These are phyloP conservation scores for Diaporthe batatas DNA, from an alignment of 2,329 filamentous ascomycete genomes.

Conservation along the genomic window DNA sequence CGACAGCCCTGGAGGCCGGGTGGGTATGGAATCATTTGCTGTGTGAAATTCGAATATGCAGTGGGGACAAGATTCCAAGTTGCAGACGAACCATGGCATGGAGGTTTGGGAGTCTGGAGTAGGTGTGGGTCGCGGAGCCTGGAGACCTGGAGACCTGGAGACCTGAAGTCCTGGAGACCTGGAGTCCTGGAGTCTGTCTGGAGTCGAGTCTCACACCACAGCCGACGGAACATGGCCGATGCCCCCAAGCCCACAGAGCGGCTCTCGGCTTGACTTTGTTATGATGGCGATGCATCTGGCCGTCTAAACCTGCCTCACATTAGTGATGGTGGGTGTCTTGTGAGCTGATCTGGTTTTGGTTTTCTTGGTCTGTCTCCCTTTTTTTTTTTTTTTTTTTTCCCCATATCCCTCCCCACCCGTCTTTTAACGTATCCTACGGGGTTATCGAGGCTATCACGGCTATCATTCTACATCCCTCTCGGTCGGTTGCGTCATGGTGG, in stretches of 20 bases:
- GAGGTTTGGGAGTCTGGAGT: neutral
- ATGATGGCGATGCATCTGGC: neutral
- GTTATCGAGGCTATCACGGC: too few species aligned
- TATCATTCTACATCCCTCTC: too few species aligned
- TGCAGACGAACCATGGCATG: neutral
- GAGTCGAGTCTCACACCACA: neutral
- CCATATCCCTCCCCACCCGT: neutral
- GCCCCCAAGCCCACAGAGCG: neutral
- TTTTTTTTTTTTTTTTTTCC: too few species aligned
- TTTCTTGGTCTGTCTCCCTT: too few species aligned
- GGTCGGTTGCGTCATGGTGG: constrained; percentile 31
- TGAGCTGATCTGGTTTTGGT: neutral
- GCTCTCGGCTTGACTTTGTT: neutral
- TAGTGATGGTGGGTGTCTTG: neutral
- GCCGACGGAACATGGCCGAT: constrained; percentile 17
- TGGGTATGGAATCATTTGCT: neutral
- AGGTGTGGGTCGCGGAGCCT: neutral
- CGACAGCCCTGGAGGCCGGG: neutral
- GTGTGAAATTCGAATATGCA: neutral
- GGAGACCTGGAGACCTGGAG: neutral
- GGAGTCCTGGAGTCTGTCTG: neutral
- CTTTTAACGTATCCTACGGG: too few species aligned
- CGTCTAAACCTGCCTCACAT: neutral
- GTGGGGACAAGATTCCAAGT: neutral
- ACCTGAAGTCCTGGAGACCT: too few species aligned